These are phyloP conservation scores for Agarophyton chilense DNA, from an alignment of 23 red algal genomes.

Conservation along the genomic window DNA sequence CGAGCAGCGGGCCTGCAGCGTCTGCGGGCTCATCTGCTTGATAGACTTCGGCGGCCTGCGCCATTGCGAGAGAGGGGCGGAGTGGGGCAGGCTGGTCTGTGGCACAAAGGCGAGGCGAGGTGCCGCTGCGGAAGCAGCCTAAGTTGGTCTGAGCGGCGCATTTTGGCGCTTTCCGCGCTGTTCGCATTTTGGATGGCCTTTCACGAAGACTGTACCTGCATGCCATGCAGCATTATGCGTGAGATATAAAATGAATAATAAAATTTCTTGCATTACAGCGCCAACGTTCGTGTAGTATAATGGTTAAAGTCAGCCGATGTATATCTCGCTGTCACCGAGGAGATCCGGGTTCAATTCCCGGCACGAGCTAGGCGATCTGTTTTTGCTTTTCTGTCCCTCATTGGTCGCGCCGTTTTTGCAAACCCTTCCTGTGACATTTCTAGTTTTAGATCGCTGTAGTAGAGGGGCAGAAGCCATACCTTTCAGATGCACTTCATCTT, in stretches of 20 bases:
- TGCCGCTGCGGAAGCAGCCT: not conserved
- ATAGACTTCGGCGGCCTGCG: constrained; percentile 58
- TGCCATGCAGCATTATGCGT: constrained; percentile 2
- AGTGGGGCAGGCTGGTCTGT: not conserved
- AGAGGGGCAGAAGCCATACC: too few relatives aligned
- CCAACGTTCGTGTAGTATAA: constrained; percentile 33
- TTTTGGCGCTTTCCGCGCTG: constrained; percentile 19
- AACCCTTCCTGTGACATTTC: too few relatives aligned
- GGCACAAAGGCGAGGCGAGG: not conserved
- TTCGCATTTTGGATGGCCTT: not conserved
- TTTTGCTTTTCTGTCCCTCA: not conserved
- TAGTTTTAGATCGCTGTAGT: too few relatives aligned
- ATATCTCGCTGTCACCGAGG: constrained; percentile 80
- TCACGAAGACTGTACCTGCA: not conserved
- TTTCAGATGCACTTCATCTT: not conserved
- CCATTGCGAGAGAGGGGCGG: constrained; percentile 12
- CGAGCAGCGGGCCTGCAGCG: constrained; percentile 60
- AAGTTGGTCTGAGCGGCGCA: not conserved
- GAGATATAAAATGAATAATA: too few relatives aligned
- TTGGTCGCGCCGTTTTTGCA: not conserved
- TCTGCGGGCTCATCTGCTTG: constrained; percentile 68
- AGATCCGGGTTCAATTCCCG: constrained; percentile 81
- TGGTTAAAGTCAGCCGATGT: constrained; percentile 43
- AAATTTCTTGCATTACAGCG: not conserved
- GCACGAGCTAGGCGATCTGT: constrained; percentile 42